These are phyloP conservation scores for Platanus orientalis DNA, from an alignment of 164 flowering plant species.

Conservation along the genomic window DNA sequence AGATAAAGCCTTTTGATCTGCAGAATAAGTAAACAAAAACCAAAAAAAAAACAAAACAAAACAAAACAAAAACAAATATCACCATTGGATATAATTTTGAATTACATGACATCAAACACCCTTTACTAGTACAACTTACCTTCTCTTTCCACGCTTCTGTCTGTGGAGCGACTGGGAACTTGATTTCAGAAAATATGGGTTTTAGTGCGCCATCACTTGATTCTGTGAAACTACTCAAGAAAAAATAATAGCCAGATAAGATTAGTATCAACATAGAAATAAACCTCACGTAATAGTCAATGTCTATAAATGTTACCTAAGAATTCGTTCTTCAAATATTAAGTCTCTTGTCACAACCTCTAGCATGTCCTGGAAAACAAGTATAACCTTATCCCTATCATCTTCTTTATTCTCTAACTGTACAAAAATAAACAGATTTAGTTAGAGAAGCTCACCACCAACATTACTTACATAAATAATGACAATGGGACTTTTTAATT, in stretches of 20 bases:
- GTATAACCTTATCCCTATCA: slow-evolving; percentile 66
- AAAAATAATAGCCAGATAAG: slow-evolving; percentile 5
- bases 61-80: background rate
- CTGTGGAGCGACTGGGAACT: slow-evolving; percentile 51
- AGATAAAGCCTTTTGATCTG: slow-evolving; percentile 83
- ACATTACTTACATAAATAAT: background rate
- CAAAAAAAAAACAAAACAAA: background rate
- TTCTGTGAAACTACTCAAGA: slow-evolving; percentile 52
- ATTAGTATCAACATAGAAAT: slow-evolving; percentile 3
- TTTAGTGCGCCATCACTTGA: slow-evolving; percentile 69
- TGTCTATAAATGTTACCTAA: slow-evolving; percentile 36
- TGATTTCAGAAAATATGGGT: slow-evolving; percentile 78
- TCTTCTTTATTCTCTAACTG: slow-evolving; percentile 68
- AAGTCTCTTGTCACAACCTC: slow-evolving; percentile 89
- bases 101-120: too few species aligned
- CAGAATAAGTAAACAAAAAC: background rate
- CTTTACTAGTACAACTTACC: slow-evolving; percentile 28
- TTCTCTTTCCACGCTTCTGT: slow-evolving; percentile 95
- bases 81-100: background rate
- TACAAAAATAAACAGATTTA: slow-evolving; percentile 4
- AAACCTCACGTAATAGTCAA: background rate
- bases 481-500: too few species aligned
- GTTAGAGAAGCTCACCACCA: background rate
- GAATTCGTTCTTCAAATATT: slow-evolving; percentile 65
- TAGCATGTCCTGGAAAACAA: slow-evolving; percentile 94